Evolutionary conservation across 768 basidiomycete genomes (phyloP), one percentile per base, ranked within the genome.

Genomic region (Podaxis sp.): DNA sequence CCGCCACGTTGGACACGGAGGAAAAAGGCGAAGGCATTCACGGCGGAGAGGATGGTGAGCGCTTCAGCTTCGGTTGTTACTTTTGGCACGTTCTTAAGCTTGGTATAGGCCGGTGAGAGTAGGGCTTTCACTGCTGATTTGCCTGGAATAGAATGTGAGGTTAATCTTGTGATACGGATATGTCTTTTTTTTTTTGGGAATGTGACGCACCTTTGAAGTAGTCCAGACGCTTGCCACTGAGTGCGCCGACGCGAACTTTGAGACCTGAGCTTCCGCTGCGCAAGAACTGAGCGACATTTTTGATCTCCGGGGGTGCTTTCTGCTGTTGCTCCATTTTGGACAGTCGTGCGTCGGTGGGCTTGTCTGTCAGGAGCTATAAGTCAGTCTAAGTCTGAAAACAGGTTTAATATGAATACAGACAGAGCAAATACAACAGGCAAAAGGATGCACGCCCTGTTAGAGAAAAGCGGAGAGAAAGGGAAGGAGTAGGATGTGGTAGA

Each of bases 141-240:
- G 70, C 97, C 96, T 99, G 68, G 17, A 52, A 17, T 46, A 26
- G 30, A 54, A 60, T 22, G 44, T 28, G 51, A 36, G 39, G 30
- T 56, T 26, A 24, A 33, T 33, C 33, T 33, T 33, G 33, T 33
- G 11, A 40, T 15, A 3, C 13, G 22, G 59, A 33, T 4, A 51
- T 2, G 30, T 24, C 33, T 24, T 53, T 48, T 7, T 51, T n/a
- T 24, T 46, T 48, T 15, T 15, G 28, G 22, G 40, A 17, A n/a
- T 38, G 26, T 19, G 39, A 71, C 82, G 68, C 57, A 95, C 96
- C 97, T 81, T 95, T 99, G 83, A 99, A 99, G 78, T 99, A 99
- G 75, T 99, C 96, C 57, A 96, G 78, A 39, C 96, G 88, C 76
- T 96, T 97, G 24, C 96, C 96, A 68, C 93, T 93, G 70, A 98